Evolutionary conservation across 225 moss, liverwort and hornwort genomes (phyloP).

Genomic region (Pseudisothecium myosuroides): DNA sequence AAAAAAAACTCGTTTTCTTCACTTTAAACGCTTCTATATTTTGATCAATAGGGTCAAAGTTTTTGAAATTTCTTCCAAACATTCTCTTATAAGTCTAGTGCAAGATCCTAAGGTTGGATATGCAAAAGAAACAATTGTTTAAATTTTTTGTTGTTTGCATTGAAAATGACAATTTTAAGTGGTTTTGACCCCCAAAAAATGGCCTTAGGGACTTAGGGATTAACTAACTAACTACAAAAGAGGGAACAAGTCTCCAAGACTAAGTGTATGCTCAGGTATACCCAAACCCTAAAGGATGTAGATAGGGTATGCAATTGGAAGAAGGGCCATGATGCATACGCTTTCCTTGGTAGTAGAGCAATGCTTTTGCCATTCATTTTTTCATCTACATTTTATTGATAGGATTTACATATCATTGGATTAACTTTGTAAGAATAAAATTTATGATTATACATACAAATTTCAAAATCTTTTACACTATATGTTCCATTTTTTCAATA

Average conservation of each 20-base stretch:
- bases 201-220: too few relatives aligned
- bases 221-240: not conserved
- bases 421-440: not conserved
- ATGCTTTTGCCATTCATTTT: not conserved
- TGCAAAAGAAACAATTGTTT: too few relatives aligned
- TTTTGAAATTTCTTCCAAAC: too few relatives aligned
- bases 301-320: not conserved
- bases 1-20: too few relatives aligned
- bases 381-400: too few relatives aligned
- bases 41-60: too few relatives aligned
- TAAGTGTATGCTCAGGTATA: not conserved
- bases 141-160: too few relatives aligned
- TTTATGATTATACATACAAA: fast-evolving
- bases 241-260: not conserved
- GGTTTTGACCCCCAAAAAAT: too few relatives aligned
- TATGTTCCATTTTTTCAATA: not conserved
- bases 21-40: too few relatives aligned
- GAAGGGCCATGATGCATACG: not conserved
- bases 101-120: too few relatives aligned
- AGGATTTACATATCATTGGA: not conserved
- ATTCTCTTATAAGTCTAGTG: too few relatives aligned
- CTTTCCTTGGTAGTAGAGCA: not conserved
- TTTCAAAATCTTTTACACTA: not conserved
- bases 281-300: fast-evolving
- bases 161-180: too few relatives aligned